A percentile compares a stretch with the other conserved stretches of the same genome.
Evolutionary conservation across 805 yeast species (phyloP).

Genomic region (Candida nemodendra): DNA sequence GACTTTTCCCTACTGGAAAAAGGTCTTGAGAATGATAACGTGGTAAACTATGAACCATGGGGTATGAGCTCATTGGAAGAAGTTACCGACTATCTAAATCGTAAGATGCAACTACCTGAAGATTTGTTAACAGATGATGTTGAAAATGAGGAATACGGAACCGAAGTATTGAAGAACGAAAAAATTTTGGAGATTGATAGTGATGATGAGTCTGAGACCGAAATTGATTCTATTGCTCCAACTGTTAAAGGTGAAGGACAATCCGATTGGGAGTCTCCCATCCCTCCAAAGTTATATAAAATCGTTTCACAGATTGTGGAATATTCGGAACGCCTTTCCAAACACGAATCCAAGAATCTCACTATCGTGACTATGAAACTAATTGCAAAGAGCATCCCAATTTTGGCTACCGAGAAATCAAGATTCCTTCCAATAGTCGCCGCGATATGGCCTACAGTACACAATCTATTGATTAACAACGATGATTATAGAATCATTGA

Average conservation of each 20-base stretch:
- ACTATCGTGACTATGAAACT: slow-evolving; percentile 57
- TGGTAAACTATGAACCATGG: slow-evolving; percentile 51
- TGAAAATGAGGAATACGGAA: slow-evolving; percentile 22
- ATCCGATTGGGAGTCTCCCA: slow-evolving; percentile 62
- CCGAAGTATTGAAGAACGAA: slow-evolving; percentile 16
- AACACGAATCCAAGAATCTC: slow-evolving; percentile 62
- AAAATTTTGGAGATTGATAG: slow-evolving; percentile 31
- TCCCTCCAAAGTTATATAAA: slow-evolving; percentile 60
- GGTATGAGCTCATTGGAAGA: slow-evolving; percentile 49
- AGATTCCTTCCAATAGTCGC: slow-evolving; percentile 50
- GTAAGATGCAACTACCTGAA: slow-evolving; percentile 29
- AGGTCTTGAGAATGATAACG: slow-evolving; percentile 22
- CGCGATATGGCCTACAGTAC: slow-evolving; percentile 50
- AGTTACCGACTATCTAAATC: slow-evolving; percentile 43
- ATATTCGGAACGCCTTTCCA: slow-evolving; percentile 66
- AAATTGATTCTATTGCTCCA: slow-evolving; percentile 25
- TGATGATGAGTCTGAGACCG: slow-evolving; percentile 40
- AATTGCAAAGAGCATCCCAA: slow-evolving; percentile 42
- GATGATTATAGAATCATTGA: slow-evolving; percentile 32
- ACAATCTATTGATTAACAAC: slow-evolving; percentile 17
- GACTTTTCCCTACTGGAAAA: slow-evolving; percentile 25
- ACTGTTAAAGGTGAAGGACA: slow-evolving; percentile 25
- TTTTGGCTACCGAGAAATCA: slow-evolving; percentile 49
- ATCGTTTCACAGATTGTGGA: slow-evolving; percentile 59
- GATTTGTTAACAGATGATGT: slow-evolving; percentile 19